These are phyloP conservation scores for Leccinellum rugosiceps DNA, from an alignment of 768 basidiomycete genomes.

Conservation along the genomic window DNA sequence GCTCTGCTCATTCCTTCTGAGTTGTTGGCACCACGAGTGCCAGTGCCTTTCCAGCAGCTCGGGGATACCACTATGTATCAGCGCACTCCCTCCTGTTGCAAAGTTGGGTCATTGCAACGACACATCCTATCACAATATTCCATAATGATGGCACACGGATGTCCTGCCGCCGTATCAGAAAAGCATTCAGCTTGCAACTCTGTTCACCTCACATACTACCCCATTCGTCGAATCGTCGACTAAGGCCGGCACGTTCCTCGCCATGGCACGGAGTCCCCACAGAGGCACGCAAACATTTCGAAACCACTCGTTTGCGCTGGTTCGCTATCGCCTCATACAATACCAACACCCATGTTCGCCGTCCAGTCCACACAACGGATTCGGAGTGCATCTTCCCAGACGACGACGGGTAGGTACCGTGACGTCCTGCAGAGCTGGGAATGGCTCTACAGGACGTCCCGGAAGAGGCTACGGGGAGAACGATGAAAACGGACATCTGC, in stretches of 20 bases:
- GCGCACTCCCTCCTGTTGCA: too few species aligned
- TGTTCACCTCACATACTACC: constrained; percentile 86
- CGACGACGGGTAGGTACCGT: not conserved
- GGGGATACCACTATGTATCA: not conserved
- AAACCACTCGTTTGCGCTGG: constrained; percentile 50
- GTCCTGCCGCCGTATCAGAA: not conserved
- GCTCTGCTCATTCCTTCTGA: too few species aligned
- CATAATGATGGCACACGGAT: not conserved
- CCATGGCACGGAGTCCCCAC: constrained; percentile 78
- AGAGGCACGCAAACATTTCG: constrained; percentile 45
- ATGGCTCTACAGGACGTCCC: constrained; percentile 10
- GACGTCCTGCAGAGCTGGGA: constrained; percentile 11
- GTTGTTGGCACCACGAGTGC: too few species aligned
- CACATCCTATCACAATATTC: not conserved
- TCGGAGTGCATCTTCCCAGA: constrained; percentile 18
- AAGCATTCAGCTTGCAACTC: constrained; percentile 14
- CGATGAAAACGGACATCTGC: not conserved
- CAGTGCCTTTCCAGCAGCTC: not conserved
- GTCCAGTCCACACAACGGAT: constrained; percentile 7
- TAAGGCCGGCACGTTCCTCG: constrained; percentile 65
- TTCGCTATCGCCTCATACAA: constrained; percentile 22
- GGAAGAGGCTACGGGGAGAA: not conserved
- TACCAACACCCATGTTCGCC: not conserved
- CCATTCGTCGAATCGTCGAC: constrained; percentile 27
- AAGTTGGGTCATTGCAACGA: not conserved